These are phyloP conservation scores for Penicillium pancosmium DNA, from an alignment of 495 filamentous ascomycete genomes.

Conservation along the genomic window DNA sequence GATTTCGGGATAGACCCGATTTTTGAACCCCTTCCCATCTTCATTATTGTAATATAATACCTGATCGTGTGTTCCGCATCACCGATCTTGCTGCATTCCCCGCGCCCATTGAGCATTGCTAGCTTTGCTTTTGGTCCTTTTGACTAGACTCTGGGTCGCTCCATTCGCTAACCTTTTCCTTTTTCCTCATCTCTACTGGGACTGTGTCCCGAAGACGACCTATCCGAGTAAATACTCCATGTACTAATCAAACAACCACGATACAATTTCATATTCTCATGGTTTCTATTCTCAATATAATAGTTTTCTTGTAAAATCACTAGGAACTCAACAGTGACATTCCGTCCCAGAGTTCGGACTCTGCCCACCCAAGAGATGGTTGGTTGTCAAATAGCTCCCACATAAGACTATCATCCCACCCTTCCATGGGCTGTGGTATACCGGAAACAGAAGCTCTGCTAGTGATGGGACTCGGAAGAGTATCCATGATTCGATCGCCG, in stretches of 20 bases:
- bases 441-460: constrained; percentile 4
- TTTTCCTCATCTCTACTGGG: constrained; percentile 17
- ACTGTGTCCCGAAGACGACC: constrained; percentile 26
- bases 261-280: background rate
- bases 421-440: constrained; percentile 18
- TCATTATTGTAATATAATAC: constrained; percentile 46
- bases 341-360: constrained; percentile 28
- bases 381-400: constrained; percentile 38
- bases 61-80: constrained; percentile 14
- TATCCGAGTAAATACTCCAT: constrained; percentile 28
- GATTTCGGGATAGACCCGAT: constrained; percentile 51
- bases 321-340: constrained; percentile 21
- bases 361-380: constrained; percentile 35
- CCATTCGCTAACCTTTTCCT: constrained; percentile 19
- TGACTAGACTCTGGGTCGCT: constrained; percentile 30
- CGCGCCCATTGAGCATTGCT: constrained; percentile 16
- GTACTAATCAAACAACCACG: constrained; percentile 22
- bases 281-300: background rate
- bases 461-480: constrained; percentile 4
- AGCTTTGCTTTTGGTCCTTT: constrained; percentile 17
- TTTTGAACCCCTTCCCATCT: constrained; percentile 11
- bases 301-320: background rate
- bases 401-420: constrained; percentile 36
- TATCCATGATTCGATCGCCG: background rate
- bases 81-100: constrained; percentile 24